phyloP scores from a whole-genome alignment of 331 rosid genomes.

The Rhamnella rubrinervis region DNA sequence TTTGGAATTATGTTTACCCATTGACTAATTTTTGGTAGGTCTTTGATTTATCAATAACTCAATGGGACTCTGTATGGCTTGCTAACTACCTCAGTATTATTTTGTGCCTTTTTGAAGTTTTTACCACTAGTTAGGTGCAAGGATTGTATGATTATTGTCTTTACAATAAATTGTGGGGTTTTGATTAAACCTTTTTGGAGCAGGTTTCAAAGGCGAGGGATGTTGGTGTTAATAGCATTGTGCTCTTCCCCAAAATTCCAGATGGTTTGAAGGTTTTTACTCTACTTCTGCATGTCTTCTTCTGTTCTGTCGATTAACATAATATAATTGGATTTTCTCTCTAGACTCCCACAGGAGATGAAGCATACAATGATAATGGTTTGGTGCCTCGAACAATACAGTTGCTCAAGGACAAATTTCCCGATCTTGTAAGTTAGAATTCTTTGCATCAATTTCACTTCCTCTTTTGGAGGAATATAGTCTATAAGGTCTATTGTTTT shows the following conservation, averaged over 20 bases:
- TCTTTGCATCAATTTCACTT: neutral
- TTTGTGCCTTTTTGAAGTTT: too few relatives aligned
- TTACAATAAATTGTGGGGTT: neutral
- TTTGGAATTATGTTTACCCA: too few relatives aligned
- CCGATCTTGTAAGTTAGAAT: constrained; percentile 78
- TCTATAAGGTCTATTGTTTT: constrained; percentile 1
- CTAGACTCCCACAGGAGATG: constrained; percentile 83
- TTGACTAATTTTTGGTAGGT: too few relatives aligned
- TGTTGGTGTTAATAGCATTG: constrained; percentile 85
- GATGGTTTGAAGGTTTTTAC: constrained; percentile 80
- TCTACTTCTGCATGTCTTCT: constrained; percentile 15
- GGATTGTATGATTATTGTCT: too few relatives aligned
- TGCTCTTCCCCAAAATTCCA: constrained; percentile 95
- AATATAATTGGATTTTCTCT: constrained; percentile 27
- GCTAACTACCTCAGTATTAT: too few relatives aligned
- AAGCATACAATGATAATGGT: constrained; percentile 86
- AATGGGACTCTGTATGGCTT: too few relatives aligned
- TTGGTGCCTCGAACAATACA: constrained; percentile 84
- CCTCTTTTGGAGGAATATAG: neutral
- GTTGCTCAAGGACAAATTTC: constrained; percentile 86
- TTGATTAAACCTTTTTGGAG: constrained; percentile 24
- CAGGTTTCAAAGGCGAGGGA: constrained; percentile 91
- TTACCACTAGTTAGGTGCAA: too few relatives aligned
- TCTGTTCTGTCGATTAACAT: constrained; percentile 16
- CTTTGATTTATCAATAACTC: too few relatives aligned